phyloP scores from a whole-genome alignment of 2,329 filamentous ascomycete species.

The Knoxdaviesia proteae region DNA sequence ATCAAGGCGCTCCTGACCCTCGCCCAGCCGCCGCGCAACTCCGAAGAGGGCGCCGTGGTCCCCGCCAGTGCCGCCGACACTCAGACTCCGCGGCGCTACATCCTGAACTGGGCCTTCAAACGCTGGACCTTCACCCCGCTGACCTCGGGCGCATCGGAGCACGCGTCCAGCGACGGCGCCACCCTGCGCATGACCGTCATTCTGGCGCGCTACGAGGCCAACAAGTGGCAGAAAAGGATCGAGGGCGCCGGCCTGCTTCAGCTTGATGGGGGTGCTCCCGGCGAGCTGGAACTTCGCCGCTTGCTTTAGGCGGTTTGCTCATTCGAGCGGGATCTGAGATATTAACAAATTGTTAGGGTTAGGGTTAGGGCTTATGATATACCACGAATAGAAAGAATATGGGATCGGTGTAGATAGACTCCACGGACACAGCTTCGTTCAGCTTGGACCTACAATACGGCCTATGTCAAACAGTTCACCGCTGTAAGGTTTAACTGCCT shows the following conservation, averaged over 20 bases:
- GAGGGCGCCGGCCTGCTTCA: constrained; percentile 34
- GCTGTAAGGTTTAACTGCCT: no score
- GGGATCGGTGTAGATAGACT: no score
- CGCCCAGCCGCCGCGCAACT: constrained; percentile 23
- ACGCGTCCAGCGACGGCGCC: constrained; percentile 31
- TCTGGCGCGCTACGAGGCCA: constrained; percentile 50
- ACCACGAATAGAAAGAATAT: not conserved
- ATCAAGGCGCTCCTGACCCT: constrained; percentile 56
- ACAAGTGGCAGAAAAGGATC: constrained; percentile 57
- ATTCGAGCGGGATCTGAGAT: no score
- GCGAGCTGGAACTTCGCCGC: constrained; percentile 29
- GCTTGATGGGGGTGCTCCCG: constrained; percentile 22
- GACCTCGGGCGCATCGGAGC: constrained; percentile 20
- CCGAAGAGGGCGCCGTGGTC: constrained; percentile 24
- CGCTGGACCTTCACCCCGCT: constrained; percentile 72
- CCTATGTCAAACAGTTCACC: no score
- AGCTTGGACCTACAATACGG: no score
- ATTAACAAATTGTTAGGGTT: not conserved
- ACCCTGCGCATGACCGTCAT: constrained; percentile 56
- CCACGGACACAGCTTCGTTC: no score
- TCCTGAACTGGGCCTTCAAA: constrained; percentile 96
- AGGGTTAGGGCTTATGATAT: not conserved
- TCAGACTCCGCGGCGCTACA: constrained; percentile 37
- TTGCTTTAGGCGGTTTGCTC: constrained; percentile 15
- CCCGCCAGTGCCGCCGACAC: constrained; percentile 6